Percentiles rank a stretch among this genome's conserved stretches.
These are phyloP conservation scores for Penicillium expansum DNA, from an alignment of 2,329 filamentous ascomycete species.

Conservation along the genomic window DNA sequence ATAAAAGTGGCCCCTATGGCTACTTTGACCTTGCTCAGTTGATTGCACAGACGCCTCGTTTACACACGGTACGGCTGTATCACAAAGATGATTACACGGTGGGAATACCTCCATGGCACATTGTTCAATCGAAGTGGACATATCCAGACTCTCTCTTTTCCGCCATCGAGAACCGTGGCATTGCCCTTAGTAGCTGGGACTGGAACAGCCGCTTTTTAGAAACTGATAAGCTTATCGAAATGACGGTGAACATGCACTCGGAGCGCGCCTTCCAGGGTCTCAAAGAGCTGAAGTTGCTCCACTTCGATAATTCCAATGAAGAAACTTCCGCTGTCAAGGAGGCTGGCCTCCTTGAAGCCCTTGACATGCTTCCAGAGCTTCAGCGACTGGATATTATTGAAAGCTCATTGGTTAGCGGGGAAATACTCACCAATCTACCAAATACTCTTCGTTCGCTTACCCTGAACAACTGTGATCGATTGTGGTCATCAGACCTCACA, in stretches of 20 bases:
- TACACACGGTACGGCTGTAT: conserved; percentile 69
- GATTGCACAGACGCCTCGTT: conserved; percentile 62
- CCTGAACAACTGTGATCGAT: conserved; percentile 73
- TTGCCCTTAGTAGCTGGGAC: conserved; percentile 51
- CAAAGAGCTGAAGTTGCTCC: conserved; percentile 37
- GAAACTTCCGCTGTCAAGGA: conserved; percentile 37
- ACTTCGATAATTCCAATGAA: conserved; percentile 41
- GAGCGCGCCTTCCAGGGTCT: conserved; percentile 53
- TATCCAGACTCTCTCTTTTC: conserved; percentile 67
- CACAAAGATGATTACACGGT: conserved; percentile 60
- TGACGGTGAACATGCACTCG: conserved; percentile 54
- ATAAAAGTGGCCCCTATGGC: conserved; percentile 53
- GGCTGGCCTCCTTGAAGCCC: conserved; percentile 45
- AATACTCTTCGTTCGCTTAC: conserved; percentile 64
- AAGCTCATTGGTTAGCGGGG: conserved; percentile 67
- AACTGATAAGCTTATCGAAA: conserved; percentile 40
- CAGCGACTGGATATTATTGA: conserved; percentile 70
- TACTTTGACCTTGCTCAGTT: conserved; percentile 58
- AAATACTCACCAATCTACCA: conserved; percentile 68
- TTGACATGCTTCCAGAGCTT: conserved; percentile 61
- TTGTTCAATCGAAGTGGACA: conserved; percentile 56
- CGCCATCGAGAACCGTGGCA: conserved; percentile 54
- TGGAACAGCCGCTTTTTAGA: conserved; percentile 55
- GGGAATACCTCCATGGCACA: conserved; percentile 32
- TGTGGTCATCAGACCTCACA: conserved; percentile 65